Conservation (phyloP, 257 asterid genomes). For the Solanum chilense region DNA sequence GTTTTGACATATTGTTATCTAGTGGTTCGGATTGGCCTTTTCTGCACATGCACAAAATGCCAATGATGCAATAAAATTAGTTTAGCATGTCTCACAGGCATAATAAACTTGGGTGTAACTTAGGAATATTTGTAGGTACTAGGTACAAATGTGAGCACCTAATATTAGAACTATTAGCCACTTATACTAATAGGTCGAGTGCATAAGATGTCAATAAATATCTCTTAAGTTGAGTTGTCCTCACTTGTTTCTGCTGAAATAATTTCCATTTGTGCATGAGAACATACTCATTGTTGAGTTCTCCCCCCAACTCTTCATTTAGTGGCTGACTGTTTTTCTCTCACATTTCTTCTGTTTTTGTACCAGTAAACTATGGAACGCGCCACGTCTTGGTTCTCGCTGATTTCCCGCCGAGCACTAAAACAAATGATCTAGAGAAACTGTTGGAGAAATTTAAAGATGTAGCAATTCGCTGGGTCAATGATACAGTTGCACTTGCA, state of each 20-base stretch:
- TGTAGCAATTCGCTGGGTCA: constrained; percentile 83
- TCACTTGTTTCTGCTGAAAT: background rate
- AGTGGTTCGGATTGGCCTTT: background rate
- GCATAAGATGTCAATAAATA: background rate
- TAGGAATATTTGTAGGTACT: background rate
- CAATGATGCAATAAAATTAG: background rate
- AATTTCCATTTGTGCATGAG: background rate
- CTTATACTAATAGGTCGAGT: background rate
- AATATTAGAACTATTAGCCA: background rate
- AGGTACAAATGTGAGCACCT: background rate
- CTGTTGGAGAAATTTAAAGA: constrained; percentile 55
- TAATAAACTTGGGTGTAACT: background rate
- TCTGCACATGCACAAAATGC: background rate
- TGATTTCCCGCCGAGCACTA: constrained; percentile 56
- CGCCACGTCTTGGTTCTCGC: constrained; percentile 70
- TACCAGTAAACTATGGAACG: constrained; percentile 36
- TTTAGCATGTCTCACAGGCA: background rate
- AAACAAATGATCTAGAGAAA: constrained; percentile 70
- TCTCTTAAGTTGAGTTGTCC: background rate
- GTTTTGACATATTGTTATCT: background rate
- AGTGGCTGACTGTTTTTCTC: background rate
- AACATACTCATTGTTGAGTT: background rate
- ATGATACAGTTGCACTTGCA: constrained; percentile 75
- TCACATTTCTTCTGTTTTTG: background rate
- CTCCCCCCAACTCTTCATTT: background rate